phyloP scores from a whole-genome alignment of 1,284 basidiomycete species.

The Irpex lacteus region DNA sequence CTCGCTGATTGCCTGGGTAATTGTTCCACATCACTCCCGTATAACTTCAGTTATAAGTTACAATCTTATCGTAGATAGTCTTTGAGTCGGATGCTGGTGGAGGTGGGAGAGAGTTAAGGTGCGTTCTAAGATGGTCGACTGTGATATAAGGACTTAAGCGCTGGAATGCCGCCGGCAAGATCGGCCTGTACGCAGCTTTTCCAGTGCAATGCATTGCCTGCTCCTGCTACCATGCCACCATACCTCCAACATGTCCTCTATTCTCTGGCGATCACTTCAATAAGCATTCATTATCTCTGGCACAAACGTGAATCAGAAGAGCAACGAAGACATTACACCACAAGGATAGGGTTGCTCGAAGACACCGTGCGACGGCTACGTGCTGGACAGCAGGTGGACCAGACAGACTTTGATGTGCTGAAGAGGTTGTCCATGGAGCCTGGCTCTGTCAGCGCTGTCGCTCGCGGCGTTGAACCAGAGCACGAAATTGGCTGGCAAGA shows the following conservation, averaged over 20 bases:
- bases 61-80: background rate
- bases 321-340: constrained; percentile 46
- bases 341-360: constrained; percentile 59
- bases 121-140: background rate
- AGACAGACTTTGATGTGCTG: constrained; percentile 48
- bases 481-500: constrained; percentile 31
- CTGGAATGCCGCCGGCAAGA: background rate
- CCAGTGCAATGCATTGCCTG: background rate
- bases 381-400: constrained; percentile 37
- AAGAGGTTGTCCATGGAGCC: constrained; percentile 37
- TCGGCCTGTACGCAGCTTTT: background rate
- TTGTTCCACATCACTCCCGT: constrained; percentile 13
- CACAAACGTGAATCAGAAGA: constrained; percentile 45
- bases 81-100: background rate
- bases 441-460: constrained; percentile 15
- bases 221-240: constrained; percentile 19
- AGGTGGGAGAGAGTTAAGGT: background rate
- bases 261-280: constrained; percentile 56
- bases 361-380: constrained; percentile 48
- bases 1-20: constrained; percentile 14
- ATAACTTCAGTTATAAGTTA: background rate
- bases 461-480: constrained; percentile 12
- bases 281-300: constrained; percentile 59
- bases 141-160: background rate
- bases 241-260: constrained; percentile 54